These are phyloP conservation scores for Friedmanniomyces endolithicus DNA, from an alignment of 495 filamentous ascomycete genomes.

Conservation along the genomic window DNA sequence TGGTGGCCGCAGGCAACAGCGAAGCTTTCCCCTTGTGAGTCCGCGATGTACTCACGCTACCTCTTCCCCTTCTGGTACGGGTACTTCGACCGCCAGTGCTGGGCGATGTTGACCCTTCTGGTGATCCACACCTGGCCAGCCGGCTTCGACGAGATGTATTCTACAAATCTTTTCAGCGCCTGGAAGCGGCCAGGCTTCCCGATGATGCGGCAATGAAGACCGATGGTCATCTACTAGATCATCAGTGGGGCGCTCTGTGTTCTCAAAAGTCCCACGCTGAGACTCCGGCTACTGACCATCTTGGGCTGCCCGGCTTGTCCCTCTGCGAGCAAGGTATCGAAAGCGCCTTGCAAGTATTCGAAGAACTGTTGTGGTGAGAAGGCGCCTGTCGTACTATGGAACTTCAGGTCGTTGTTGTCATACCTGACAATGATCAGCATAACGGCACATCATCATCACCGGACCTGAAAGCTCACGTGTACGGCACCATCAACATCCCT, in stretches of 20 bases:
- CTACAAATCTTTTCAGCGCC: constrained; percentile 35
- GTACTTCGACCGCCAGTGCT: constrained; percentile 32
- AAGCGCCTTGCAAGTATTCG: constrained; percentile 32
- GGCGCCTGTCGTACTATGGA: constrained; percentile 29
- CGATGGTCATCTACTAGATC: constrained; percentile 35
- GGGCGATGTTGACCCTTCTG: constrained; percentile 35
- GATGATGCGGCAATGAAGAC: constrained; percentile 32
- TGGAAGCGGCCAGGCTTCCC: constrained; percentile 34
- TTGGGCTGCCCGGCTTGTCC: constrained; percentile 31
- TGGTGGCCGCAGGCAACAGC: background rate
- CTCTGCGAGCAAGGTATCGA: constrained; percentile 34
- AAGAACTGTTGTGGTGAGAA: constrained; percentile 26
- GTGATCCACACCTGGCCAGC: constrained; percentile 36
- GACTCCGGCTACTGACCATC: background rate
- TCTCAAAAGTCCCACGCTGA: background rate
- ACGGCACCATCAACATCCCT: constrained; percentile 35
- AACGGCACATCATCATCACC: background rate
- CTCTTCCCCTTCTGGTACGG: constrained; percentile 29
- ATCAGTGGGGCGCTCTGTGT: background rate
- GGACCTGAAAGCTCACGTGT: constrained; percentile 11
- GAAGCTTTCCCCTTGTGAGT: background rate
- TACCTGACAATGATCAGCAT: constrained; percentile 8
- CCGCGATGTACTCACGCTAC: background rate
- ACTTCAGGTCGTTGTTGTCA: constrained; percentile 36
- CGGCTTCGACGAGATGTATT: constrained; percentile 31